Conservation (phyloP, 495 filamentous ascomycete species). For the Annulohypoxylon stygium region DNA sequence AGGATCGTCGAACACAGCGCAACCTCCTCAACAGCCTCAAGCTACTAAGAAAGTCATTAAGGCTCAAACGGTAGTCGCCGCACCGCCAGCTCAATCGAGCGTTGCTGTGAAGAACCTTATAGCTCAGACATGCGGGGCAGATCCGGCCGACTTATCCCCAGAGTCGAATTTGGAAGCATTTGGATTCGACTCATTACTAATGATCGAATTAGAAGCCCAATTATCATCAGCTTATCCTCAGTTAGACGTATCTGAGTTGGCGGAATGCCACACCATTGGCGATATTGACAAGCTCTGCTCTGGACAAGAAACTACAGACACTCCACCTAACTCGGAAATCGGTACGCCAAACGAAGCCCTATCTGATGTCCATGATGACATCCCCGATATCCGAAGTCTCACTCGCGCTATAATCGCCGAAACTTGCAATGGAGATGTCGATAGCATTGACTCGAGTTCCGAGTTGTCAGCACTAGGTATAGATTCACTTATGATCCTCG, state of each 20-base stretch:
- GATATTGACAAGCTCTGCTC: constrained; percentile 9
- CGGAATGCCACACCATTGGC: constrained; percentile 6
- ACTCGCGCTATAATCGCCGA: constrained; percentile 12
- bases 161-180: constrained; percentile 10
- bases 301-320: background rate
- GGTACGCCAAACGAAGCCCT: background rate
- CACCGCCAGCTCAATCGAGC: background rate
- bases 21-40: background rate
- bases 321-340: background rate
- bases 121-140: constrained; percentile 12
- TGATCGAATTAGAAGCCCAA: constrained; percentile 12
- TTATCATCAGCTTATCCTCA: constrained; percentile 5
- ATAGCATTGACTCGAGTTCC: background rate
- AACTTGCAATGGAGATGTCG: background rate
- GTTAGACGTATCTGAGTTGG: constrained; percentile 4
- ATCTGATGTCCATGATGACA: background rate
- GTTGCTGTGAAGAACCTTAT: constrained; percentile 1
- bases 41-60: background rate
- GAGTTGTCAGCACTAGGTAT: constrained; percentile 11
- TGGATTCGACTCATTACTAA: constrained; percentile 10
- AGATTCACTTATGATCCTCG: constrained; percentile 12
- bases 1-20: background rate
- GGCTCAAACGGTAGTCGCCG: background rate
- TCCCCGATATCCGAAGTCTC: background rate
- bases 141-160: background rate